Base-by-base conservation (phyloP, 805 yeast species). In the Blastobotrys attinorum region DNA sequence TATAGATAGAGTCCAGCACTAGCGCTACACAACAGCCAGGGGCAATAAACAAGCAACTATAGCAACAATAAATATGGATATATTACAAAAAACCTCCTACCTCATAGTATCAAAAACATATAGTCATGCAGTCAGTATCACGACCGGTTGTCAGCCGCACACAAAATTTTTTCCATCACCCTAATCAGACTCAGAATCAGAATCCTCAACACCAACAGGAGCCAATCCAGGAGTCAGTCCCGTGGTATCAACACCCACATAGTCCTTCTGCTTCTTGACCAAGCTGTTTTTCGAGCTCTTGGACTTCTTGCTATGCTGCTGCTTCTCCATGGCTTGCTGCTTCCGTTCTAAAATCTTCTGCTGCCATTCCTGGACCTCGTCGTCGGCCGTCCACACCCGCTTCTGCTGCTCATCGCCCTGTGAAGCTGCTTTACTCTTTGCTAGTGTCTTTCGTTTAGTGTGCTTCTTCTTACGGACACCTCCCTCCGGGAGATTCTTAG, bases 161-260 rank as follows among this genome's bases (percentile, higher is more conserved):
- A n/a, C n/a, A n/a, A n/a, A n/a, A n/a, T n/a, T n/a, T n/a, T n/a
- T n/a, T n/a, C n/a, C 29, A 7, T 7, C 29, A 25, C 11, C 22
- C 16, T 37, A 22, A 3, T 37, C 42, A 6, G 22, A 38, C 18
- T 49, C 52, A n/a, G 47, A 45, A 27, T 53, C 58, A 21, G 49
- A 39, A 3, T 47, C 47, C 36, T 52, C 57, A 34, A 46, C 51
- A 23, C 50, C 59, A 23, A 56, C 57, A 10, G 58, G 58, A 16
- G 58, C 59, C 15, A 56, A 40, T 7, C 59, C 59, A 8, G 59
- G 59, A 8, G 59, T 56, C 31, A 56, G 39, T 0, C 58, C 58
- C 3, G 46, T 23, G 20, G 36, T 32, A 16, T 32, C 36, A 11
- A 32, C 15, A 34, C 46, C 47, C 41, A 21, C 36, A 11, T 32